These are phyloP conservation scores for Camillea tinctor DNA, from an alignment of 2,329 filamentous ascomycete species.

Conservation along the genomic window DNA sequence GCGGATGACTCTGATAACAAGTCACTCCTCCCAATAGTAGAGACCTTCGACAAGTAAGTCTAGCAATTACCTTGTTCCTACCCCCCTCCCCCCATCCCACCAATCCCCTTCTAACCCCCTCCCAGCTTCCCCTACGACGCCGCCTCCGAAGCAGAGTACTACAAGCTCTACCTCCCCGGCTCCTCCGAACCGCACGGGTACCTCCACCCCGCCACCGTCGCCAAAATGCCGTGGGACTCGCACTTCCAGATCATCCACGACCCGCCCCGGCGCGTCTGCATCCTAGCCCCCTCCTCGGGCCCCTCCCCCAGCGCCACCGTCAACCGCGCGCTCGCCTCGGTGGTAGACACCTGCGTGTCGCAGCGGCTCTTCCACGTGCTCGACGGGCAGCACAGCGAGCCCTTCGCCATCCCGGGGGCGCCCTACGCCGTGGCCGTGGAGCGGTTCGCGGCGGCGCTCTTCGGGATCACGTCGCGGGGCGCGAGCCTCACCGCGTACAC, in stretches of 20 bases:
- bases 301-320: conserved; percentile 27
- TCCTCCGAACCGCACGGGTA: conserved; percentile 50
- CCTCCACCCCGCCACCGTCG: conserved; percentile 45
- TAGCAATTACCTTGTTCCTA: not conserved
- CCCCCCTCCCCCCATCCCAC: not conserved
- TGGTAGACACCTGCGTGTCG: conserved; percentile 31
- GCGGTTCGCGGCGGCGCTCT: conserved; percentile 55
- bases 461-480: conserved; percentile 63
- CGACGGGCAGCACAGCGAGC: conserved; percentile 34
- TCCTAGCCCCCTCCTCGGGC: conserved; percentile 29
- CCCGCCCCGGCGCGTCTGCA: conserved; percentile 30
- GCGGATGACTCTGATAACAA: conserved; percentile 6
- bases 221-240: conserved; percentile 44
- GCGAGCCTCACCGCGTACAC: conserved; percentile 63
- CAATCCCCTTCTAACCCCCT: conserved; percentile 5
- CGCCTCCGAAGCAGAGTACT: conserved; percentile 35
- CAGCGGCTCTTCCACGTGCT: conserved; percentile 31
- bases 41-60: conserved; percentile 18
- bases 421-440: conserved; percentile 23
- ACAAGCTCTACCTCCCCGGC: conserved; percentile 44
- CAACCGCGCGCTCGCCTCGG: conserved; percentile 30
- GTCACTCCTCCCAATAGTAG: conserved; percentile 19
- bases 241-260: conserved; percentile 33
- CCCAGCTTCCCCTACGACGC: conserved; percentile 46
- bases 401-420: conserved; percentile 33